phyloP scores from a whole-genome alignment of 441 rosid genomes.

The Adansonia rubrostipa region DNA sequence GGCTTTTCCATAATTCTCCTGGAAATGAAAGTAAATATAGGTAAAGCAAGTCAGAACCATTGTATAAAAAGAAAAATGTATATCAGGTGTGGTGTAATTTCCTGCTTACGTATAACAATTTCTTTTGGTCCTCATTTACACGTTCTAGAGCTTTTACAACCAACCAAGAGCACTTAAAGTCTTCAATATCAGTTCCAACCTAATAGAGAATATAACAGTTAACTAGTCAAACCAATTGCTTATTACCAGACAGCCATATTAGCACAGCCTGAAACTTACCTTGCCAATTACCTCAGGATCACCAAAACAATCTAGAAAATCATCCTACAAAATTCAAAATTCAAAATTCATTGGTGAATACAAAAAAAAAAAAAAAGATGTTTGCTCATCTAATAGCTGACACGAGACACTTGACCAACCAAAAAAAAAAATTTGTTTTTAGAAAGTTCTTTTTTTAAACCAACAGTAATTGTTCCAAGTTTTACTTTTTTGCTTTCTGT shows the following conservation, averaged over 20 bases:
- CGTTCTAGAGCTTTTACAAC: conserved; percentile 79
- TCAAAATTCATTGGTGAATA: not conserved
- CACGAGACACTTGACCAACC: not conserved
- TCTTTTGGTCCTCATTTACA: conserved; percentile 72
- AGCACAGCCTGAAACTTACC: conserved; percentile 44
- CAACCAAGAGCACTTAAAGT: conserved; percentile 95
- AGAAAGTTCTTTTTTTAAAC: not conserved
- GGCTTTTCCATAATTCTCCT: conserved; percentile 86
- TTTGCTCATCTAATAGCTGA: not conserved
- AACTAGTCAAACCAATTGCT: not conserved
- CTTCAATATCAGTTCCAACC: conserved; percentile 94
- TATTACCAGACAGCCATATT: not conserved
- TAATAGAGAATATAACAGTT: conserved; percentile 32
- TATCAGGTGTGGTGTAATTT: not conserved
- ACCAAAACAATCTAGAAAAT: conserved; percentile 89
- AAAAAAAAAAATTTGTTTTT: not conserved
- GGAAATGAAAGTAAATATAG: conserved; percentile 19
- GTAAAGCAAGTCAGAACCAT: not conserved
- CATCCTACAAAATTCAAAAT: conserved; percentile 58
- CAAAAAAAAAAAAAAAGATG: not conserved
- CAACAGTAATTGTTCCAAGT: not conserved
- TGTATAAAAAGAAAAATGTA: not conserved
- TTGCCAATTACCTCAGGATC: conserved; percentile 79
- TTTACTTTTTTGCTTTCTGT: not conserved
- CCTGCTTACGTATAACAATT: conserved; percentile 57